Percentiles rank a stretch among this genome's conserved stretches.
Evolutionary conservation across 331 rosid species (phyloP).

Genomic region (Malus hybrid): DNA sequence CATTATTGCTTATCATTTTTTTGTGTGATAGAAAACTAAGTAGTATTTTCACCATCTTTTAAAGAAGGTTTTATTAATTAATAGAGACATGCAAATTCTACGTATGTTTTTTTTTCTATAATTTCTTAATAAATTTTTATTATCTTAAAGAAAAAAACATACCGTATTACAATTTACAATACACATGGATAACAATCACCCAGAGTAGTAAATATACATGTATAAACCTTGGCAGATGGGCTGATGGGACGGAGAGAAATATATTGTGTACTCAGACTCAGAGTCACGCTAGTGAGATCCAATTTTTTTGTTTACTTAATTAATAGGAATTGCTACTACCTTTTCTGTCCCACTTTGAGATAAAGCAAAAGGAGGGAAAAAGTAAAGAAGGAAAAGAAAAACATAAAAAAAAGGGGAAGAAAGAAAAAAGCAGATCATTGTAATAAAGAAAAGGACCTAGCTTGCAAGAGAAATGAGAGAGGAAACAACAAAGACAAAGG

Average conservation of each 20-base stretch:
- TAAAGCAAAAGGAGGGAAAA: constrained; percentile 71
- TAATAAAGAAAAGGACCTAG: constrained; percentile 29
- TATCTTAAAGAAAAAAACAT: not conserved
- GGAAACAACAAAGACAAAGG: constrained; percentile 42
- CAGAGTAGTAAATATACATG: not conserved
- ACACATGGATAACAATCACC: not conserved
- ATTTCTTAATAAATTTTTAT: not conserved
- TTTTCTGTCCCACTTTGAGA: constrained; percentile 85
- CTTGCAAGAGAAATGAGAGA: constrained; percentile 1
- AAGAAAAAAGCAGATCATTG: constrained; percentile 31
- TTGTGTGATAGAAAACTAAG: too few species aligned
- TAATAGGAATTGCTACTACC: constrained; percentile 51
- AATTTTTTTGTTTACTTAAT: constrained; percentile 36
- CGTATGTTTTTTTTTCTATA: not conserved
- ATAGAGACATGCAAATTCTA: too few species aligned
- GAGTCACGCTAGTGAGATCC: constrained; percentile 23
- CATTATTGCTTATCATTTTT: too few species aligned
- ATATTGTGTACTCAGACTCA: constrained; percentile 19
- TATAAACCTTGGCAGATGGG: constrained; percentile 10
- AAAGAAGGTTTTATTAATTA: too few species aligned
- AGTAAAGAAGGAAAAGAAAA: constrained; percentile 22
- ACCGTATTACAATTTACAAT: not conserved
- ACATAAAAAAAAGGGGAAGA: constrained; percentile 9
- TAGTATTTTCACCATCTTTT: too few species aligned
- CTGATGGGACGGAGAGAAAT: constrained; percentile 18